Conservation (phyloP, 495 filamentous ascomycete genomes). For the Hyaloscypha variabilis region DNA sequence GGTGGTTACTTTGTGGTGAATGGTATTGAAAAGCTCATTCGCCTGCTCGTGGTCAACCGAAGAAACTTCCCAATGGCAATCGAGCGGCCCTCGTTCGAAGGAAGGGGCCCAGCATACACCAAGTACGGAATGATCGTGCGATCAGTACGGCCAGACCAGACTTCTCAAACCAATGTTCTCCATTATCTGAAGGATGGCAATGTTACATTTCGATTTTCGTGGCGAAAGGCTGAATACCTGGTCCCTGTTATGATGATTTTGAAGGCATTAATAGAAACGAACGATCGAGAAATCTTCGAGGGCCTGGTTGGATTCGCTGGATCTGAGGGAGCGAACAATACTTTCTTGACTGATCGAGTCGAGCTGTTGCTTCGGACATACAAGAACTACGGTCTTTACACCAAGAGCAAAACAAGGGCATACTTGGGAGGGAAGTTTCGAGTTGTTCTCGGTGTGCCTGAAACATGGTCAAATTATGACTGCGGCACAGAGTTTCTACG, state of each 20-base stretch:
- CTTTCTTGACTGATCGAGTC: conserved; percentile 92
- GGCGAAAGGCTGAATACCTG: conserved; percentile 95
- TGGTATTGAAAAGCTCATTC: conserved; percentile 94
- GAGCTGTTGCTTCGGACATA: conserved; percentile 92
- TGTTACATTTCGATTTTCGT: conserved; percentile 94
- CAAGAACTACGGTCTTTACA: conserved; percentile 83
- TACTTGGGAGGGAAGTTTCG: conserved; percentile 90
- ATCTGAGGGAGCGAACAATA: conserved; percentile 79
- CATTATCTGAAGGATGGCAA: conserved; percentile 96
- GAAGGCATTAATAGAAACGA: conserved; percentile 93
- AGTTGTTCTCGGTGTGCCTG: conserved; percentile 76
- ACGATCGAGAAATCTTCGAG: conserved; percentile 95
- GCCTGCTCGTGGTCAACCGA: conserved; percentile 83
- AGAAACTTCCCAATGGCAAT: conserved; percentile 96
- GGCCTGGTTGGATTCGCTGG: conserved; percentile 73
- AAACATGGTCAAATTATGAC: conserved; percentile 82
- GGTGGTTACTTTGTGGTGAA: conserved; percentile 96
- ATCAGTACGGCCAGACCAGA: conserved; percentile 92
- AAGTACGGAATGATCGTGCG: conserved; percentile 88
- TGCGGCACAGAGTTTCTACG: conserved; percentile 87
- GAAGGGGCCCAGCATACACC: conserved; percentile 83
- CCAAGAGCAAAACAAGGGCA: conserved; percentile 72
- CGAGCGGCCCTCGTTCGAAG: conserved; percentile 81
- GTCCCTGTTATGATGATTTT: conserved; percentile 95
- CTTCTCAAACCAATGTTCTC: conserved; percentile 94